Conservation (phyloP, 176 grass and related monocot genomes). For the Phragmites australis region DNA sequence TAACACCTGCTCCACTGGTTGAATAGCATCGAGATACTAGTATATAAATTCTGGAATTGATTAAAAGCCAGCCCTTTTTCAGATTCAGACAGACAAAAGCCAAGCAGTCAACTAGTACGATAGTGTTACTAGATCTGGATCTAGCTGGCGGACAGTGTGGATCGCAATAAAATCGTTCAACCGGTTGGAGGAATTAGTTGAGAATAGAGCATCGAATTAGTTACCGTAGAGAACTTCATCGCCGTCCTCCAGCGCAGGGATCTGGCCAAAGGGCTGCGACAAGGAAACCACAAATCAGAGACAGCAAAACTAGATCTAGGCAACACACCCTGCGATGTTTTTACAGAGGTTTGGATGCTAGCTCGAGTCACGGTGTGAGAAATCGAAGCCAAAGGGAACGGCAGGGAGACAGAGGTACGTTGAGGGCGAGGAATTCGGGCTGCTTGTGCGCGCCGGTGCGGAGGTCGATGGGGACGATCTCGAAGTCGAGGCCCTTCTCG, state of each 20-base stretch:
- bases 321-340: no score
- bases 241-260: constrained; percentile 72
- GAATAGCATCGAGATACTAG: no score
- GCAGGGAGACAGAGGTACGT: no score
- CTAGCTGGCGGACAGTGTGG: background rate
- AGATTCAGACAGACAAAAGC: background rate
- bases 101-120: background rate
- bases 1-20: no score
- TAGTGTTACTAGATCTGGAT: constrained; percentile 6
- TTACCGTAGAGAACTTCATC: constrained; percentile 71
- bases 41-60: no score
- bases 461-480: constrained; percentile 76
- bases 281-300: background rate
- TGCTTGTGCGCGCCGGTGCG: constrained; percentile 70
- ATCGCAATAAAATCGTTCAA: background rate
- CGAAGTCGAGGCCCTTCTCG: constrained; percentile 77
- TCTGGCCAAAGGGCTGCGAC: constrained; percentile 87
- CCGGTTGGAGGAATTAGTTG: background rate
- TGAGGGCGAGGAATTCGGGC: constrained; percentile 76
- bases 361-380: background rate
- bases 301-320: background rate
- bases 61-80: no score
- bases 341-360: no score
- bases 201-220: background rate
- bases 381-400: background rate